A percentile compares a stretch with the other conserved stretches of the same genome.
Evolutionary conservation across 495 filamentous ascomycete species (phyloP).

Genomic region (Tuber melanosporum): DNA sequence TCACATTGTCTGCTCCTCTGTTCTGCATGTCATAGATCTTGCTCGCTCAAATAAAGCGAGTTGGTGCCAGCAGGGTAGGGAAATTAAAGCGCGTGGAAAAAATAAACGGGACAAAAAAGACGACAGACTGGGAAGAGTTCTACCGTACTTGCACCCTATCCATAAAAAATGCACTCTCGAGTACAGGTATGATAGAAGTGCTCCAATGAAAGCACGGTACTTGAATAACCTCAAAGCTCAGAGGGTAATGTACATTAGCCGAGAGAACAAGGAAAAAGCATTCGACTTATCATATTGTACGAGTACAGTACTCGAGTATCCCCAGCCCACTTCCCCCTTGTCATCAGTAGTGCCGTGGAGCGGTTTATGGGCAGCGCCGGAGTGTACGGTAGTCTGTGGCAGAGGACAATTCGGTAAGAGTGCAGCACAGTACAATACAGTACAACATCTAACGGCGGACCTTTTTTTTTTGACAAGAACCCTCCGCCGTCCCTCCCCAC

Average conservation of each 20-base stretch:
- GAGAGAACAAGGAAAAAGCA: neutral
- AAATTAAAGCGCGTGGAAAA: neutral
- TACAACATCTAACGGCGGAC: neutral
- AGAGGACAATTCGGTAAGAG: neutral
- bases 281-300: neutral
- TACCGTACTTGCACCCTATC: neutral
- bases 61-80: neutral
- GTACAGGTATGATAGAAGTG: neutral
- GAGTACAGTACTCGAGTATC: neutral
- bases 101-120: neutral
- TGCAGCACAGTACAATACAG: neutral
- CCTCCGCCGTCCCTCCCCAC: neutral
- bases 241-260: neutral
- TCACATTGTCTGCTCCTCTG: neutral
- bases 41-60: neutral
- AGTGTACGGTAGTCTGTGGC: neutral
- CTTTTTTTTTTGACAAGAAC: neutral
- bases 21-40: neutral
- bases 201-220: neutral
- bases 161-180: neutral
- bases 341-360: neutral
- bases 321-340: neutral
- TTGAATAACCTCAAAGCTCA: neutral
- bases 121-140: neutral
- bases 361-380: neutral